Evolutionary conservation across 2,329 filamentous ascomycete genomes (phyloP), one percentile per base, ranked within the genome.

Genomic region (Aspergillus udagawae): DNA sequence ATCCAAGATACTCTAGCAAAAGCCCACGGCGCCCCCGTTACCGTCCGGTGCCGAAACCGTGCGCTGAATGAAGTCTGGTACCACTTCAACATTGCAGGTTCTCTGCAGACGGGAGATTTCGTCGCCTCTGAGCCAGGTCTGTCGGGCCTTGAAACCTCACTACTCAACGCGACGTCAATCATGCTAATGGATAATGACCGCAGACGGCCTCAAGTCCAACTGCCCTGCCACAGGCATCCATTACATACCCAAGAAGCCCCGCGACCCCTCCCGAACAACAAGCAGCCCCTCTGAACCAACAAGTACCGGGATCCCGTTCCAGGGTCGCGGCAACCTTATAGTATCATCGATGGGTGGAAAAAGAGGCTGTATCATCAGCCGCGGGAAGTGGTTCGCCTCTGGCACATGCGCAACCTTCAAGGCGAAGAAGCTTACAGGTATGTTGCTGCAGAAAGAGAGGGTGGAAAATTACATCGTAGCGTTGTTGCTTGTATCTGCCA

Each of bases 341-440:
- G 85, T 87, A 3, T 69, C 67, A 12, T 71, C 65, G 0, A 55
- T 64, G 28, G 68, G 70, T 49, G 68, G 70, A 41, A 60, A 59
- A 44, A 65, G 71, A 7, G 87, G 88, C n/a, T 90, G 86, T 63
- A 79, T 90, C 57, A 90, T 90, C 67, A 81, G 81, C 55, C 78
- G 74, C 9, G 88, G 88, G 0, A 83, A 81, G 0, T 91, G 87
- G 88, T 90, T 87, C 67, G 80, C 80, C 0, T 80, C 78, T 1
- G 86, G 87, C 2, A 87, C 86, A 0, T 90, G 87, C 66, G 88
- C 87, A 0, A 87, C 83, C 0, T 88, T 75, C 61, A 65, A 60
- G 25, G 54, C 63, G 1, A 63, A 68, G 48, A 67, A 67, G 47
- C 49, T 59, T 2, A 64, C 69, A 44, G 71, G 73, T 75, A 42